Evolutionary conservation across 192 early-diverging fungal species (phyloP), one percentile per base, ranked within the genome.

Genomic region (Backusella morwellensis): DNA sequence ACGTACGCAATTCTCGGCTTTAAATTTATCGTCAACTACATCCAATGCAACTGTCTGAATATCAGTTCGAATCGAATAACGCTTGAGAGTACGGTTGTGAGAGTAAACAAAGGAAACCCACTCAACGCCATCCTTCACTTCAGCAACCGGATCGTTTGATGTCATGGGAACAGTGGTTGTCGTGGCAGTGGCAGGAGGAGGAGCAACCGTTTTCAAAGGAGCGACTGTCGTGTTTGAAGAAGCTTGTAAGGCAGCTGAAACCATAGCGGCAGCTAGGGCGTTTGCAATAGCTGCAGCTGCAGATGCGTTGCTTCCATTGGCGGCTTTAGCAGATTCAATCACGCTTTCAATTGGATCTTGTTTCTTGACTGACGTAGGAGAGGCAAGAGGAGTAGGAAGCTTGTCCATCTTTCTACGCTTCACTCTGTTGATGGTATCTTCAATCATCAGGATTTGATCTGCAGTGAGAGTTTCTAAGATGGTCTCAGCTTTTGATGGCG

Each of bases 31-130:
- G 66, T 86, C 54, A 73, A 95, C 79, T 40, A 83, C 72, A 47
- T 74, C 78, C 36, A 87, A 8, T 78, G 81, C 34, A 59, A 90
- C 86, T 15, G 82, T 80, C 35, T 96, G 92, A 32, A 96, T 84
- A 80, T 96, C 94, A 23, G 91, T 92, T 21, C 93, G 87, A 66
- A 96, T 88, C 0, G 82, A 78, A 78, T 93, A 92, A 36, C 87
- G 81, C 11, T 84, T 86, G 4, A 86, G 78, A 66, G 83, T 82
- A 17, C 93, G 89, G 80, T 95, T 96, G 38, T 87, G 78, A 8
- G 90, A 88, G 69, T 94, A 94, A 4, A 81, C 78, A 78, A 94
- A 94, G 15, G 81, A 82, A 17, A 94, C 84, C 89, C 89, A 94
- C 73, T 91, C 86, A 26, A 91, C 78, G 4, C 88, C 90, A 44